These are phyloP conservation scores for Microdochium trichocladiopsis DNA, from an alignment of 2,329 filamentous ascomycete genomes.

Conservation along the genomic window DNA sequence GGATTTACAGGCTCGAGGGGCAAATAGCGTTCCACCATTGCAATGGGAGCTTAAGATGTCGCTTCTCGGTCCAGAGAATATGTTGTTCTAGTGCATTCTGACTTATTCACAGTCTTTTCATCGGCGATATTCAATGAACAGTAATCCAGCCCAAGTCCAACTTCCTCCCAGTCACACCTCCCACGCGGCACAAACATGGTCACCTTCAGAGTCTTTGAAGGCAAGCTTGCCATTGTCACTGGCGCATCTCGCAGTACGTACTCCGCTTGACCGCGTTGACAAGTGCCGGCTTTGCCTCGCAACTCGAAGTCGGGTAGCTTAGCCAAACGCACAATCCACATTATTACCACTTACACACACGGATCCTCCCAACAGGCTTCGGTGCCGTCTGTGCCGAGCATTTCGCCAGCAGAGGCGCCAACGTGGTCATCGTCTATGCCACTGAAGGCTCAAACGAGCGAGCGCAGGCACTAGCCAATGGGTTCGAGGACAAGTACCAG, in stretches of 20 bases:
- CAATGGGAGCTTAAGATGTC: neutral
- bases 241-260: slow-evolving; percentile 39
- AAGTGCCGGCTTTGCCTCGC: too few relatives aligned
- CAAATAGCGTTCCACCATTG: neutral
- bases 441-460: slow-evolving; percentile 42
- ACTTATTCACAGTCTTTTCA: neutral
- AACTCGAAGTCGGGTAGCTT: too few relatives aligned
- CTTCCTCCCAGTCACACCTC: too few relatives aligned
- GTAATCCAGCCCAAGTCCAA: too few relatives aligned
- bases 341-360: slow-evolving; percentile 4
- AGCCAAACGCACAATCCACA: too few relatives aligned
- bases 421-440: slow-evolving; percentile 53
- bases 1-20: neutral
- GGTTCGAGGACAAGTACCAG: slow-evolving; percentile 37
- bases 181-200: neutral
- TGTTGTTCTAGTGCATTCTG: neutral
- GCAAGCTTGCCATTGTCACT: slow-evolving; percentile 43
- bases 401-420: slow-evolving; percentile 53
- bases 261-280: neutral
- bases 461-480: slow-evolving; percentile 37
- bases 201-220: slow-evolving; percentile 19
- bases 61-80: neutral
- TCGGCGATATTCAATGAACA: neutral
- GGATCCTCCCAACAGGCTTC: slow-evolving; percentile 43
- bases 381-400: slow-evolving; percentile 51